A percentile compares a stretch with the other conserved stretches of the same genome.
Evolutionary conservation across 768 basidiomycete species (phyloP).

Genomic region (Trametes cubensis): DNA sequence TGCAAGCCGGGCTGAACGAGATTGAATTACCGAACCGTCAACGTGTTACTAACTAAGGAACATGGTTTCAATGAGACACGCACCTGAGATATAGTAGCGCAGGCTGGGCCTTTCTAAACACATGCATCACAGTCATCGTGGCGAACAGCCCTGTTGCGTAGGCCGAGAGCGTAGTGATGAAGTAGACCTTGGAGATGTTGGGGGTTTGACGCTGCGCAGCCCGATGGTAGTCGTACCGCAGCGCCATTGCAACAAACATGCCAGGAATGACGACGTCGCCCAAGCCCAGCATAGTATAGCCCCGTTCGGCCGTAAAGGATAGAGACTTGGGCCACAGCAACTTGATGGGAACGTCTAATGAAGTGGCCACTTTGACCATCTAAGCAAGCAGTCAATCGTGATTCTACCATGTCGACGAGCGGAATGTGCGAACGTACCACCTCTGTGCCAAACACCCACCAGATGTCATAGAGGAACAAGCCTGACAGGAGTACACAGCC

Average conservation of each 20-base stretch:
- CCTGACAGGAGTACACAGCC: slow-evolving; percentile 81
- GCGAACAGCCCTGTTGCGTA: slow-evolving; percentile 73
- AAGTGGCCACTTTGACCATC: slow-evolving; percentile 95
- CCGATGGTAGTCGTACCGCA: slow-evolving; percentile 78
- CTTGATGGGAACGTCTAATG: slow-evolving; percentile 91
- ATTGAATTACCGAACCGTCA: neutral
- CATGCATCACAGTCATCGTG: slow-evolving; percentile 88
- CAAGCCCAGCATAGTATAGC: slow-evolving; percentile 89
- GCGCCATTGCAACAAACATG: slow-evolving; percentile 77
- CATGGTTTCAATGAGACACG: slow-evolving; percentile 24
- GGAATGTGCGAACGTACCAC: slow-evolving; percentile 58
- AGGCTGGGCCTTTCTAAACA: slow-evolving; percentile 77
- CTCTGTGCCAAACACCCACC: slow-evolving; percentile 90
- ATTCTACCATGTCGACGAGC: neutral
- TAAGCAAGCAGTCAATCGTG: slow-evolving; percentile 32
- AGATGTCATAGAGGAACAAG: slow-evolving; percentile 91
- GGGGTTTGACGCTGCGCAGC: slow-evolving; percentile 31
- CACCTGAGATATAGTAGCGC: slow-evolving; percentile 91
- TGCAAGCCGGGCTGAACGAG: slow-evolving; percentile 67
- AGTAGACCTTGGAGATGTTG: slow-evolving; percentile 72
- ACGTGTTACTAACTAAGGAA: neutral
- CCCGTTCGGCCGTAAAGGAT: slow-evolving; percentile 48
- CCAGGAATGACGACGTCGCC: slow-evolving; percentile 80
- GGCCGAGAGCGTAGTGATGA: slow-evolving; percentile 63
- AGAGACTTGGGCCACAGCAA: slow-evolving; percentile 82